Evolutionary conservation across 2,329 filamentous ascomycete species (phyloP).

Genomic region (Tolypocladium ovalisporum): DNA sequence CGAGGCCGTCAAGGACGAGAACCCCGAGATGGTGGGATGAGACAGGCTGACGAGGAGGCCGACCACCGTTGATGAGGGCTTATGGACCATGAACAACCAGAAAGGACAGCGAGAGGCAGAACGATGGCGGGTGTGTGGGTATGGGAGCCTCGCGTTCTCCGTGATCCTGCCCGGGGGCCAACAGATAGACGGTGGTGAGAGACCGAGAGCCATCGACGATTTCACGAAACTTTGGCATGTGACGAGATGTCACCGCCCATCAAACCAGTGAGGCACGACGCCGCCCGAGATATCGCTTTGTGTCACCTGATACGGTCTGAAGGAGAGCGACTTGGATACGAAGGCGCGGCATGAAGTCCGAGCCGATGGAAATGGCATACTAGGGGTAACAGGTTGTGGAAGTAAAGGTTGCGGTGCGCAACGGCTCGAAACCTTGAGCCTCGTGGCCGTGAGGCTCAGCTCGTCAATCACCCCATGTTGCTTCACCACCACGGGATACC

Average conservation of each 20-base stretch:
- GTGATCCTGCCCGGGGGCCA: too few species aligned
- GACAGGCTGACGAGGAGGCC: too few species aligned
- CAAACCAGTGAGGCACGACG: too few species aligned
- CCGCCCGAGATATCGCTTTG: not conserved
- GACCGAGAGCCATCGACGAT: too few species aligned
- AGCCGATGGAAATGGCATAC: not conserved
- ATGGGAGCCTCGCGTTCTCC: too few species aligned
- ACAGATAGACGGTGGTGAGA: too few species aligned
- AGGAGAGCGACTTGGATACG: not conserved
- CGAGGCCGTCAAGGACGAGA: conserved; percentile 37
- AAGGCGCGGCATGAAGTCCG: not conserved
- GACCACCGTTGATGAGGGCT: too few species aligned
- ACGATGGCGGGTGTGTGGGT: too few species aligned
- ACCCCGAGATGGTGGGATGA: conserved; percentile 25
- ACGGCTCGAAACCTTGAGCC: not conserved
- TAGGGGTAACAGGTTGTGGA: not conserved
- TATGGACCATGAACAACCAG: too few species aligned
- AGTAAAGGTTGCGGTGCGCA: not conserved
- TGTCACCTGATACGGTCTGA: not conserved
- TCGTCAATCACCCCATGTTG: not conserved
- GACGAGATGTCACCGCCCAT: too few species aligned
- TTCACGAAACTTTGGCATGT: too few species aligned
- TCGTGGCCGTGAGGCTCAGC: not conserved
- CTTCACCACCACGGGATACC: not conserved
- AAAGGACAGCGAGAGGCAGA: too few species aligned